Conservation (phyloP, 257 asterid genomes). For the Penstemon barbatus region DNA sequence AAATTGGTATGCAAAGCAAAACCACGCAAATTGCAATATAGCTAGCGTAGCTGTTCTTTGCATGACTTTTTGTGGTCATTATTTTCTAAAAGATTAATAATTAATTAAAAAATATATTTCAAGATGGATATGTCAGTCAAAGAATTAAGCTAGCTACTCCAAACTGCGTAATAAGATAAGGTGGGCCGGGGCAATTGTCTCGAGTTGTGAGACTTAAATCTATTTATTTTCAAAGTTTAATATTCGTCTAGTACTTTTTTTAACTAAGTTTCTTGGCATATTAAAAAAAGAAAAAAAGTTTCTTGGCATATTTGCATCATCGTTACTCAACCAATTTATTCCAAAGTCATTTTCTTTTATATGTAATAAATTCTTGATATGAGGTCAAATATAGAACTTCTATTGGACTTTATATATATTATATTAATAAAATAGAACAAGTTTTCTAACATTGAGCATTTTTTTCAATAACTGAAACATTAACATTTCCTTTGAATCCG, state of each 20-base stretch:
- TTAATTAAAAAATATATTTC: background rate
- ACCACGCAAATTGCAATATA: too few species aligned
- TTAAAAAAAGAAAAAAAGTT: background rate
- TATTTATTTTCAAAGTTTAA: background rate
- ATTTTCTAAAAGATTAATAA: background rate
- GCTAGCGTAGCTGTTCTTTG: background rate
- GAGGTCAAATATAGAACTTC: too few species aligned
- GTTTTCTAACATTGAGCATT: too few species aligned
- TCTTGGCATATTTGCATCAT: constrained; percentile 17
- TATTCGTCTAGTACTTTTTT: background rate
- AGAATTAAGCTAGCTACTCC: background rate
- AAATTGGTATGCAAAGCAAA: too few species aligned
- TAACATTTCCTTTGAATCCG: too few species aligned
- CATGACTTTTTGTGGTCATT: background rate
- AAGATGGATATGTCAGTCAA: background rate
- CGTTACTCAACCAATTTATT: background rate
- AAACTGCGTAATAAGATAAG: background rate
- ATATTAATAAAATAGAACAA: too few species aligned
- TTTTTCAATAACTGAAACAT: too few species aligned
- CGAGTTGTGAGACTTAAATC: background rate
- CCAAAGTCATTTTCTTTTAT: background rate
- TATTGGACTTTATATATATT: too few species aligned
- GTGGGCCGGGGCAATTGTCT: background rate
- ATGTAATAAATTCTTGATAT: too few species aligned
- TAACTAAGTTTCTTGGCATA: constrained; percentile 17